phyloP scores from a whole-genome alignment of 345 rosid species.

The Sonneratia alba region DNA sequence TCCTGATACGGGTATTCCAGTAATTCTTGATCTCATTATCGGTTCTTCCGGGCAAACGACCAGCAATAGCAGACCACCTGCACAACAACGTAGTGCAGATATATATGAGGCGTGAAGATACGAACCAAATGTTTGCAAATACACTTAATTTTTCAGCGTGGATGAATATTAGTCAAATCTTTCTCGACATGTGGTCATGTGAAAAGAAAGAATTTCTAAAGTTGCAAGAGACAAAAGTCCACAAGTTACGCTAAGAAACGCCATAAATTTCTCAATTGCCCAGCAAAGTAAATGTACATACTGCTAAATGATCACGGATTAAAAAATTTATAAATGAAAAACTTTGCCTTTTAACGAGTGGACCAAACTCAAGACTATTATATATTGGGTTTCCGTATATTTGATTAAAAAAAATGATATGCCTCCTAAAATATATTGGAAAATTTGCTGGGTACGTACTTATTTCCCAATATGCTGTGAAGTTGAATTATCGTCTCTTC shows the following conservation, averaged over 20 bases:
- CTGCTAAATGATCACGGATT: too few relatives aligned
- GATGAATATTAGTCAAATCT: too few relatives aligned
- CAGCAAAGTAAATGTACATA: neutral
- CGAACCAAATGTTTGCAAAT: too few relatives aligned
- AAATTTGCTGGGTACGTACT: constrained; percentile 29
- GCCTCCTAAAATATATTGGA: neutral
- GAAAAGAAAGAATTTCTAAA: neutral
- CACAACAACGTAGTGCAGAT: neutral
- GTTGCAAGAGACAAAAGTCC: neutral
- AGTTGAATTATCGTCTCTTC: constrained; percentile 66
- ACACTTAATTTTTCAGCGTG: too few relatives aligned
- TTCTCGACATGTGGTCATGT: neutral
- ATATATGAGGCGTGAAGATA: too few relatives aligned
- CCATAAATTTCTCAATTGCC: neutral
- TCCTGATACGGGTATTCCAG: constrained; percentile 83
- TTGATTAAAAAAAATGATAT: neutral
- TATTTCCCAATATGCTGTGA: constrained; percentile 63
- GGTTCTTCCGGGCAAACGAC: constrained; percentile 77
- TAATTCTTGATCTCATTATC: constrained; percentile 83
- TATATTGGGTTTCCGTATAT: neutral
- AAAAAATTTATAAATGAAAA: too few relatives aligned
- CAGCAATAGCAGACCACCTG: constrained; percentile 87
- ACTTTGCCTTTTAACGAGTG: too few relatives aligned
- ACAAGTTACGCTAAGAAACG: neutral
- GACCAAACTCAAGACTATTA: too few relatives aligned